phyloP scores from a whole-genome alignment of 345 rosid species.

The Murraya paniculata region DNA sequence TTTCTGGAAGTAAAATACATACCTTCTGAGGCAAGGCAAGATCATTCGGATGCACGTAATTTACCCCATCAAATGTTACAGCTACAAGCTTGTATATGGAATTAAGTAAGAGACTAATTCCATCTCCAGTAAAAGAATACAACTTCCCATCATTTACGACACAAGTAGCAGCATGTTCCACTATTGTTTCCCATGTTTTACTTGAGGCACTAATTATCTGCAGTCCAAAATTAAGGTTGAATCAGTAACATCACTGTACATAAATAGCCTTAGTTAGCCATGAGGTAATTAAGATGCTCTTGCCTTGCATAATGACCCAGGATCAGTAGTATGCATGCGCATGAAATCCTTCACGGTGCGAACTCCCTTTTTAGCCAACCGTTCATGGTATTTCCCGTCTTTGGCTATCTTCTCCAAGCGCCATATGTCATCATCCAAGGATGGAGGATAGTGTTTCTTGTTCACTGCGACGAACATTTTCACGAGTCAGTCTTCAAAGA shows the following conservation, averaged over 20 bases:
- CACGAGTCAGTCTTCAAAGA: not conserved
- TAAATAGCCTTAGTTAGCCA: not conserved
- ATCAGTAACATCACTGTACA: not conserved
- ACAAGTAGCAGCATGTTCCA: slow-evolving; percentile 60
- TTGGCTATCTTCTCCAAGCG: slow-evolving; percentile 68
- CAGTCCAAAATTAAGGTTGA: not conserved
- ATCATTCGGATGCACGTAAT: slow-evolving; percentile 24
- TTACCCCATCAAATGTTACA: slow-evolving; percentile 37
- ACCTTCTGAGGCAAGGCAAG: slow-evolving; percentile 40
- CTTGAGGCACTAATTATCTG: slow-evolving; percentile 56
- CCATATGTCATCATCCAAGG: slow-evolving; percentile 64
- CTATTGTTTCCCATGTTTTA: slow-evolving; percentile 52
- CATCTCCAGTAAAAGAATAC: slow-evolving; percentile 32
- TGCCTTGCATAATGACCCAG: slow-evolving; percentile 38
- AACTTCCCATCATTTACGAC: slow-evolving; percentile 44
- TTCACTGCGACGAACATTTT: slow-evolving; percentile 41
- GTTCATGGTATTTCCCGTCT: slow-evolving; percentile 43
- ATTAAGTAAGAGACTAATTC: slow-evolving; percentile 42
- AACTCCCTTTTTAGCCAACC: slow-evolving; percentile 31
- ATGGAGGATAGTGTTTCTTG: slow-evolving; percentile 75
- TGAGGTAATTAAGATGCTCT: slow-evolving; percentile 10
- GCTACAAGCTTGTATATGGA: slow-evolving; percentile 45
- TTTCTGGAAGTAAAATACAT: slow-evolving; percentile 9
- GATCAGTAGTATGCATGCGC: slow-evolving; percentile 21
- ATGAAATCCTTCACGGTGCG: slow-evolving; percentile 42